Evolutionary conservation across 2,329 filamentous ascomycete species (phyloP), one percentile per base, ranked within the genome.

Genomic region (Fusarium secorum): DNA sequence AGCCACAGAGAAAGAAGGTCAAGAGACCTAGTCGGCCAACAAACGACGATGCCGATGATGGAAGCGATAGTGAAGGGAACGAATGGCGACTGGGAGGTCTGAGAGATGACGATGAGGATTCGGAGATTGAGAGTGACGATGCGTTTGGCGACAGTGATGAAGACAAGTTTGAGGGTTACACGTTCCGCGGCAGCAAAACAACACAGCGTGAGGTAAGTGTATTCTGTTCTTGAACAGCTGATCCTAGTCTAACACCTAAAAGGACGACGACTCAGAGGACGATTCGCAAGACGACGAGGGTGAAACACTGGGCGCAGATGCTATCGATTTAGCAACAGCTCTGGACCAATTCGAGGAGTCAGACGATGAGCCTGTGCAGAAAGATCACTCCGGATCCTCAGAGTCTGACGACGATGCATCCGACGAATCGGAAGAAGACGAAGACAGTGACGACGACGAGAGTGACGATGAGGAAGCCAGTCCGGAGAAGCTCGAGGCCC

Each of bases 101-200:
- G 10, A 84, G 83, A 26, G 83, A 83, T 20, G 86, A 86, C 35
- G 88, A 90, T 39, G 86, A 90, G 24, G 88, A 90, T 73, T 90
- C 88, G 9, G 88, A 90, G 65, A 87, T 90, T 57, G 89, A 90
- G 72, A 89, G 87, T 74, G 88, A 90, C 78, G 93, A 97, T 76
- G 95, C 95, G 4, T 94, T 97, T 84, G 93, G 94, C 7, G 91
- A 93, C 71, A 96, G 93, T 75, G 95, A 97, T 76, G 91, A 96
- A 76, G 95, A 97, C 78, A 88, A 87, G 69, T 97, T 97, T 72
- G 89, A 94, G 70, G 93, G 90, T 15, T 97, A 91, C 75, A 76
- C 84, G 1, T 89, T 90, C 66, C 76, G 85, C 3, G 86, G 86
- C 15, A 85, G 83, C 74, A 81, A 80, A 52, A 70, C 80, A 4